phyloP scores from a whole-genome alignment of 108 stramenopile species.

The Pseudonitzschia multiseries region DNA sequence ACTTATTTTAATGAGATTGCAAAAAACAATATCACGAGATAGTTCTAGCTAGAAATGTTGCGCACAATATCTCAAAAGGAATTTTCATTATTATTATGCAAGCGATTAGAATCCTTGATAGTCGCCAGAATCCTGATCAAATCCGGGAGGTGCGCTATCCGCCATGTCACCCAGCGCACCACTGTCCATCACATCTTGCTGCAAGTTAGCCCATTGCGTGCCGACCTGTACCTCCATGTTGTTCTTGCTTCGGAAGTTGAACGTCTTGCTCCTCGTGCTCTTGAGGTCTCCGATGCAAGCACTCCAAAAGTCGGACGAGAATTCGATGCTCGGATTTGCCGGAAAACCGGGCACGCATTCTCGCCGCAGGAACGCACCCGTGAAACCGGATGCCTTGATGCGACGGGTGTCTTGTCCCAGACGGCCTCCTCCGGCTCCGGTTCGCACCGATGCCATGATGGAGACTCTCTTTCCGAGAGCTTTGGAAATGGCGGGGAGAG shows the following conservation, averaged over 20 bases:
- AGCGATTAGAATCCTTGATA: conserved; percentile 73
- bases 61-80: too few relatives aligned
- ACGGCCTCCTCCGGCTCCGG: conserved; percentile 63
- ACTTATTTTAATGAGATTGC: too few relatives aligned
- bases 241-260: conserved; percentile 73
- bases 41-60: too few relatives aligned
- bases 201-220: conserved; percentile 81
- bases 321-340: conserved; percentile 62
- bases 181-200: conserved; percentile 73
- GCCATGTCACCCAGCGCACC: conserved; percentile 69
- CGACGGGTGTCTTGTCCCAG: conserved; percentile 56
- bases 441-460: conserved; percentile 72
- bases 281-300: conserved; percentile 78
- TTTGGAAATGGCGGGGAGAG: conserved; percentile 54
- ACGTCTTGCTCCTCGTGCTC: conserved; percentile 76
- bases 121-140: conserved; percentile 59
- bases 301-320: conserved; percentile 71
- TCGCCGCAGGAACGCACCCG: conserved; percentile 66
- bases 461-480: conserved; percentile 57
- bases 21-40: too few relatives aligned
- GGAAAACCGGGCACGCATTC: conserved; percentile 82
- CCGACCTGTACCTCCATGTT: conserved; percentile 55
- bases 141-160: conserved; percentile 22
- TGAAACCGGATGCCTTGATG: conserved; percentile 65
- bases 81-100: too few relatives aligned